Base-by-base conservation (phyloP, 2,329 filamentous ascomycete genomes). In the Ascochyta clinopodiicola region DNA sequence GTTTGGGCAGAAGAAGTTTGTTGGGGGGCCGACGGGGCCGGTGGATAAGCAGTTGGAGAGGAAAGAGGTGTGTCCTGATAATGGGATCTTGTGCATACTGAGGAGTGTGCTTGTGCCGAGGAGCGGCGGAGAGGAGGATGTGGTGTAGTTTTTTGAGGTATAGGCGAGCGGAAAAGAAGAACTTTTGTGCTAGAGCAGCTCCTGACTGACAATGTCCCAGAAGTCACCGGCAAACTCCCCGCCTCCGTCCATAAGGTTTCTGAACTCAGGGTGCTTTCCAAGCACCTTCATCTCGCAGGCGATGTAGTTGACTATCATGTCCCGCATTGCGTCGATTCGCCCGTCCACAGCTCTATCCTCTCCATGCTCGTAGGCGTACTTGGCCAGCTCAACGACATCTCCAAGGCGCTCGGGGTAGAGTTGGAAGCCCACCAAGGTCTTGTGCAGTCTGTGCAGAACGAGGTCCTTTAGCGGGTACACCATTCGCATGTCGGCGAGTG, bases 11-110 rank as follows among this genome's bases (percentile, higher is more conserved):
- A 68, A 74, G 19, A 85, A 84, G 66, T 88, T 81, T 64, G 75
- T 74, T 0, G 76, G 74, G 52, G 87, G 87, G 1, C 87, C 87
- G 1, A 86, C 84, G 19, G 87, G 87, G 1, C 86, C 86, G 1
- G 76, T 75, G 55, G 81, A 84, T 59, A 88, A 89, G 74, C 74
- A 82, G 44, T 66, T 89, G 60, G 80, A 82, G 52, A 73, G 87
- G 48, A 77, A 71, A 35, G 73, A 83, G 37, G 79, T 88, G 2
- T 89, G 86, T 74, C 84, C 84, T 1, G 78, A 81, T 43, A 77
- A 80, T 64, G 76, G 76, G 3, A 72, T 76, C 24, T 62, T 68
- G 37, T 84, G 82, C 65, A 74, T 79, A 51, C 63, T 80, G 39
- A 70, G 80, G 43, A 75, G 73, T 10, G 75, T 79, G 45, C 59